A percentile compares a stretch with the other conserved stretches of the same genome.
phyloP scores from a whole-genome alignment of 768 basidiomycete species.

The Trametes elegans region DNA sequence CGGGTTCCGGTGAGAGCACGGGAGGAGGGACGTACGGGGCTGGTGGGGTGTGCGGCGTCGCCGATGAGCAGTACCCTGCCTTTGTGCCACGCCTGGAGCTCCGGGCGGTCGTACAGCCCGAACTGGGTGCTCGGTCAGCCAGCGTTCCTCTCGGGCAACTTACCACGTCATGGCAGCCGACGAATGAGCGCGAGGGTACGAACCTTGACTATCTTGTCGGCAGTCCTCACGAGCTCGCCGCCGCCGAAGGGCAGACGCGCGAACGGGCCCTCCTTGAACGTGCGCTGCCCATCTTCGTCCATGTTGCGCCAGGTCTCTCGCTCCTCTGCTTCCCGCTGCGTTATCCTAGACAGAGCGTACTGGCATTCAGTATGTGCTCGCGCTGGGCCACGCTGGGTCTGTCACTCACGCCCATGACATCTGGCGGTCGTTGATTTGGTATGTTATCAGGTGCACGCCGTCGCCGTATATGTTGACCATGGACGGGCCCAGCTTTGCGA shows the following conservation, averaged over 20 bases:
- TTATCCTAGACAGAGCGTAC: conserved; percentile 26
- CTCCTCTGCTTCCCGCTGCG: conserved; percentile 36
- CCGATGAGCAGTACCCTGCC: conserved; percentile 43
- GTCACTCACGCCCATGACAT: conserved; percentile 39
- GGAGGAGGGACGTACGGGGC: conserved; percentile 37
- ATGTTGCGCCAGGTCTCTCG: conserved; percentile 43
- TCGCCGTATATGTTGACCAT: conserved; percentile 38
- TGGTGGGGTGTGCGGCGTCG: conserved; percentile 47
- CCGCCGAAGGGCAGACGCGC: conserved; percentile 28
- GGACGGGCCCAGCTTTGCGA: conserved; percentile 16
- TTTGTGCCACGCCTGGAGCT: conserved; percentile 39
- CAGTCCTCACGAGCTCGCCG: conserved; percentile 26
- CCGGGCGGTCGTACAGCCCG: conserved; percentile 44
- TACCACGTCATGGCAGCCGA: too few species aligned
- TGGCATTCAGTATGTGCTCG: not conserved
- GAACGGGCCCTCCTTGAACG: conserved; percentile 23
- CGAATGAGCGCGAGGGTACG: not conserved
- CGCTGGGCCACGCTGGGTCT: conserved; percentile 24
- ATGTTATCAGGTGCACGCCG: conserved; percentile 37
- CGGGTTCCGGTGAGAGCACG: too few species aligned
- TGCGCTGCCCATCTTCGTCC: conserved; percentile 27
- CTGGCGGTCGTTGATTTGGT: conserved; percentile 31
- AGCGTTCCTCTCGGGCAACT: not conserved
- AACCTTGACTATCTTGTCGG: conserved; percentile 31
- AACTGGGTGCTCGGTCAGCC: conserved; percentile 26